These are phyloP conservation scores for Tricholoma hemisulphureum DNA, from an alignment of 768 basidiomycete species.

Conservation along the genomic window DNA sequence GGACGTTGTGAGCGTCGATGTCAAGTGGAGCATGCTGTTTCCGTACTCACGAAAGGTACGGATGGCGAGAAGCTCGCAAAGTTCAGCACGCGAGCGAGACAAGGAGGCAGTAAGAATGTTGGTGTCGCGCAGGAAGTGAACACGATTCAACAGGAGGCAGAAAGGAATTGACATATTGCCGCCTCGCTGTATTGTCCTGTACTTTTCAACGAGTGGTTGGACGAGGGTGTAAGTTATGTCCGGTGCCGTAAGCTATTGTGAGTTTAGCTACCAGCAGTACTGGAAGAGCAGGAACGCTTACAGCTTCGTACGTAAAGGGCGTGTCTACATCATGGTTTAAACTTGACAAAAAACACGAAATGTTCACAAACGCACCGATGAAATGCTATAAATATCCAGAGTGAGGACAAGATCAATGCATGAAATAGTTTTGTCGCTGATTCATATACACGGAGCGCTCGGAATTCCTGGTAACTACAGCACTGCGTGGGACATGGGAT, in stretches of 20 bases:
- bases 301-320: slow-evolving; percentile 78
- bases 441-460: too few species aligned
- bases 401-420: background rate
- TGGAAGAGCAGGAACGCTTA: slow-evolving; percentile 33
- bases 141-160: slow-evolving; percentile 83
- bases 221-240: slow-evolving; percentile 91
- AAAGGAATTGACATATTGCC: slow-evolving; percentile 87
- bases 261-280: background rate
- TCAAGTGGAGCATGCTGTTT: slow-evolving; percentile 65
- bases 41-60: slow-evolving; percentile 72
- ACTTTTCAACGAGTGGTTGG: slow-evolving; percentile 86
- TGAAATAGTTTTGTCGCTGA: background rate
- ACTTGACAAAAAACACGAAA: background rate
- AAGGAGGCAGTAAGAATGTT: slow-evolving; percentile 67
- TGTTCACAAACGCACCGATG: slow-evolving; percentile 53
- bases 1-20: slow-evolving; percentile 68
- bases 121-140: slow-evolving; percentile 80
- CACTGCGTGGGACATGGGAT: background rate
- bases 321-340: slow-evolving; percentile 53
- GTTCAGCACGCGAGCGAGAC: slow-evolving; percentile 69
- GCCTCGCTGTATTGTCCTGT: slow-evolving; percentile 62
- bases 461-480: background rate
- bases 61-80: slow-evolving; percentile 91
- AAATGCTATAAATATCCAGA: slow-evolving; percentile 49
- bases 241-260: slow-evolving; percentile 66